These are phyloP conservation scores for Orbilia blumenaviensis DNA, from an alignment of 2,329 filamentous ascomycete genomes.

Conservation along the genomic window DNA sequence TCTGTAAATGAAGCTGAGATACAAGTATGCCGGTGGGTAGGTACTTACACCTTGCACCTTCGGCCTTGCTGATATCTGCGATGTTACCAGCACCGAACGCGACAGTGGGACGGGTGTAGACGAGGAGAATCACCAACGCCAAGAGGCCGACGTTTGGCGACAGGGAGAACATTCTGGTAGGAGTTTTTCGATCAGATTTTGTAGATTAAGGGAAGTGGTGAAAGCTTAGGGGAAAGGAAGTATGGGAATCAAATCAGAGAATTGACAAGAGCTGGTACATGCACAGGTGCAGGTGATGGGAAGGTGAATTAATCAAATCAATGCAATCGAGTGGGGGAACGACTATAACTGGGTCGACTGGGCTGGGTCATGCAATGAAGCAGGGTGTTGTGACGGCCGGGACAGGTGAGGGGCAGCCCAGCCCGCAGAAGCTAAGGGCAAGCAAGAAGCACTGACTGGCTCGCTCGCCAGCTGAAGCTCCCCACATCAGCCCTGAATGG, in stretches of 20 bases:
- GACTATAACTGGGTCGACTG: no score
- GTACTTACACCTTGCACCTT: slow-evolving; percentile 79
- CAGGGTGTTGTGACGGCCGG: neutral
- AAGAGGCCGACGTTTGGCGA: slow-evolving; percentile 60
- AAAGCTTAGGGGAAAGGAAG: neutral
- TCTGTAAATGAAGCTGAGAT: no score
- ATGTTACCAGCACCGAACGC: slow-evolving; percentile 92
- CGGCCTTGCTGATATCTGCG: slow-evolving; percentile 78
- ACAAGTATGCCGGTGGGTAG: no score
- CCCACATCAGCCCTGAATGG: slow-evolving; percentile 11
- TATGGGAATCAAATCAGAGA: no score
- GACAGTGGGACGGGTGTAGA: slow-evolving; percentile 73
- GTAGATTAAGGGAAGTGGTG: neutral
- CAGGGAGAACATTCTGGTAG: slow-evolving; percentile 30
- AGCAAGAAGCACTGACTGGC: neutral
- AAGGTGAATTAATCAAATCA: no score
- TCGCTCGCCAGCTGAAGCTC: slow-evolving; percentile 6
- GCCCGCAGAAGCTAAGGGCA: neutral
- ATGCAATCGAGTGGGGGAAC: slow-evolving; percentile 10
- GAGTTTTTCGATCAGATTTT: neutral
- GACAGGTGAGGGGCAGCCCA: neutral
- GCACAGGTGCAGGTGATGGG: neutral
- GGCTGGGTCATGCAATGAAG: no score
- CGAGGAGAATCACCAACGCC: slow-evolving; percentile 70
- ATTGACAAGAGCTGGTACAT: no score